Percentiles rank a stretch among this genome's conserved stretches.
These are phyloP conservation scores for Verticillium albo-atrum DNA, from an alignment of 2,329 filamentous ascomycete species.

Conservation along the genomic window DNA sequence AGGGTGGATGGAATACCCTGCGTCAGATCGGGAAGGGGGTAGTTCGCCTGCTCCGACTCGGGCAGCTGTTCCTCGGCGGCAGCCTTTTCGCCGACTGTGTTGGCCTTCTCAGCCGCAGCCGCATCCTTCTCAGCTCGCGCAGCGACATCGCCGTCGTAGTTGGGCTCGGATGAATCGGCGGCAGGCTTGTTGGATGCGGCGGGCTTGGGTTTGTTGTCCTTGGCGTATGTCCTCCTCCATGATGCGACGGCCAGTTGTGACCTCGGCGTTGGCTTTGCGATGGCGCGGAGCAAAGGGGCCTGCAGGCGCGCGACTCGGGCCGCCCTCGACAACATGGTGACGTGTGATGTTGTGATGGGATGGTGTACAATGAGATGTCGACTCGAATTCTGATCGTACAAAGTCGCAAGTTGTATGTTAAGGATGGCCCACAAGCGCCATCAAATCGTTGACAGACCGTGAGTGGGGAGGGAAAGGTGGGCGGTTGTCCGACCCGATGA, in stretches of 20 bases:
- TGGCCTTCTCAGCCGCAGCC: conserved; percentile 2
- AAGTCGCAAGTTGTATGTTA: background rate
- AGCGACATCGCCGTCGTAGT: conserved; percentile 7
- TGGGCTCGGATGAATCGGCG: background rate
- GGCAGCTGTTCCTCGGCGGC: conserved; percentile 10
- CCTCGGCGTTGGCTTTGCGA: conserved; percentile 9
- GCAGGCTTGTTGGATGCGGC: conserved; percentile 3
- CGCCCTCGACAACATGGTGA: conserved; percentile 16
- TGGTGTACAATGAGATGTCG: background rate
- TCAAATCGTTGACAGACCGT: background rate
- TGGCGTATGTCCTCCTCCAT: conserved; percentile 11
- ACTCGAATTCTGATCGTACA: background rate
- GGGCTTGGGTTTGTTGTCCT: conserved; percentile 6
- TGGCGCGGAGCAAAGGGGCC: conserved; percentile 11
- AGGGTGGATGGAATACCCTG: conserved; percentile 91
- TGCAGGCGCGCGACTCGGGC: conserved; percentile 14
- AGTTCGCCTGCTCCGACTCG: conserved; percentile 22
- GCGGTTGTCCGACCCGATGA: background rate
- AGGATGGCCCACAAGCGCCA: conserved; percentile 1
- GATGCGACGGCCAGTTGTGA: conserved; percentile 7
- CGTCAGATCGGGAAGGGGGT: conserved; percentile 84
- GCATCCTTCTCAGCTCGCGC: conserved; percentile 7
- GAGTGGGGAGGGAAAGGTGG: background rate
- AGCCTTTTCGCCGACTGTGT: conserved; percentile 11
- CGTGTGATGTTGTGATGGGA: background rate